Evolutionary conservation across 768 basidiomycete genomes (phyloP).

Genomic region (Hypholoma fasciculare): DNA sequence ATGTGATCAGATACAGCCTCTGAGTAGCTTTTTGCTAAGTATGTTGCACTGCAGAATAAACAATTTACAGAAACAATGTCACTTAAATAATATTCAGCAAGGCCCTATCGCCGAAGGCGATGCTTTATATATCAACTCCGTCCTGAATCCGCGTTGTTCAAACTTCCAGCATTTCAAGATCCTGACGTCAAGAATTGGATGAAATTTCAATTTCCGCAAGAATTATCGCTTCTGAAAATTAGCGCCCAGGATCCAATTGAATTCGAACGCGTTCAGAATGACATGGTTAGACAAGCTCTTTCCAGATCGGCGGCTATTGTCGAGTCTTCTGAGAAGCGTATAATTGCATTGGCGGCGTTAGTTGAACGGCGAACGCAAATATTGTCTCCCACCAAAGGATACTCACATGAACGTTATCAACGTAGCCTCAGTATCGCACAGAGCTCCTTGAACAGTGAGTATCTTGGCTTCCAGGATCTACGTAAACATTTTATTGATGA

Average conservation of each 20-base stretch:
- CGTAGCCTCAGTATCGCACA: neutral
- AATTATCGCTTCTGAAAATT: neutral
- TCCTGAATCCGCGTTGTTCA: neutral
- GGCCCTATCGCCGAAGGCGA: too few species aligned
- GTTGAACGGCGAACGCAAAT: neutral
- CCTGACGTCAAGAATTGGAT: neutral
- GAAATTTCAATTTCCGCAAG: neutral
- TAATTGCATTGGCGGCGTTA: neutral
- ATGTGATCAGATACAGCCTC: too few species aligned
- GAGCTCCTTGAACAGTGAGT: neutral
- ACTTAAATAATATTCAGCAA: too few species aligned
- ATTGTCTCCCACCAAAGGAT: neutral
- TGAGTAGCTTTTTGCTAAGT: too few species aligned
- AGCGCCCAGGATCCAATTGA: neutral
- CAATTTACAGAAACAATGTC: too few species aligned
- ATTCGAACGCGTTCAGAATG: neutral
- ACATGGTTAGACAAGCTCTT: neutral
- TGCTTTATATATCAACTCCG: slow-evolving; percentile 13
- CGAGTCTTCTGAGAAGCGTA: too few species aligned
- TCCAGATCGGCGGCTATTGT: too few species aligned
- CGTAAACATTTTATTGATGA: neutral
- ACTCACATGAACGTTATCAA: neutral
- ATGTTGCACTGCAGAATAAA: too few species aligned
- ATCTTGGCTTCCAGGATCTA: neutral
- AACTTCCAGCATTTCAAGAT: neutral